Conservation (phyloP, 2,329 filamentous ascomycete genomes). For the Xylaria sp. region DNA sequence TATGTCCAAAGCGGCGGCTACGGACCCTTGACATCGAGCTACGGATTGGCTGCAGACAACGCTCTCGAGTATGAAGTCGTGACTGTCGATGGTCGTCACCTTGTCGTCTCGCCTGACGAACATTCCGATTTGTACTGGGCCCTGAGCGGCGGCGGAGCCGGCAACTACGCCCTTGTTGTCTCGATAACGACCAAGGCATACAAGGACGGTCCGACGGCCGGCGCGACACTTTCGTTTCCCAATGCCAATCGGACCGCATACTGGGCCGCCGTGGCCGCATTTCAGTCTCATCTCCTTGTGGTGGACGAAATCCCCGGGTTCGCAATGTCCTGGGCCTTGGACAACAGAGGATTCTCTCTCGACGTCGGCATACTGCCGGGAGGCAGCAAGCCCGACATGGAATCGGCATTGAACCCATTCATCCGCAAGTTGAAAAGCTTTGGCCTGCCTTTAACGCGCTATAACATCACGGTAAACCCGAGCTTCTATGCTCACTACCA, state of each 20-base stretch:
- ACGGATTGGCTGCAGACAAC: conserved; percentile 22
- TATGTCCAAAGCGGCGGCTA: conserved; percentile 14
- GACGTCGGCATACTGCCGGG: conserved; percentile 3
- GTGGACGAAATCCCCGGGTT: conserved; percentile 2
- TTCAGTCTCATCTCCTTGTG: not conserved
- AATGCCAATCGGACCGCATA: not conserved
- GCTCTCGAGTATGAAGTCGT: conserved; percentile 18
- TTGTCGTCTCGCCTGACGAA: not conserved
- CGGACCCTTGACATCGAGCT: not conserved
- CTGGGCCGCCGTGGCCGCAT: conserved; percentile 50
- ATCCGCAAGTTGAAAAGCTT: not conserved
- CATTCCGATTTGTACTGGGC: conserved; percentile 24
- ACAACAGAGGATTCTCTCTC: conserved; percentile 1
- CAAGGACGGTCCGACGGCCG: conserved; percentile 52
- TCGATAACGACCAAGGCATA: conserved; percentile 15
- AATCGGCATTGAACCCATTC: not conserved
- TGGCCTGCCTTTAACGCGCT: not conserved
- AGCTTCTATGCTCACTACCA: conserved; percentile 14
- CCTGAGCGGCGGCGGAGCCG: conserved; percentile 16
- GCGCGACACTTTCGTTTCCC: conserved; percentile 44
- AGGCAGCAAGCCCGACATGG: not conserved
- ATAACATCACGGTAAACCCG: not conserved
- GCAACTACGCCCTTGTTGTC: conserved; percentile 14
- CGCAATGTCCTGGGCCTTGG: conserved; percentile 8
- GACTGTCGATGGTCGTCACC: not conserved